A percentile compares a stretch with the other conserved stretches of the same genome.
These are phyloP conservation scores for Phlebiopsis flavidoalba DNA, from an alignment of 768 basidiomycete genomes.

Conservation along the genomic window DNA sequence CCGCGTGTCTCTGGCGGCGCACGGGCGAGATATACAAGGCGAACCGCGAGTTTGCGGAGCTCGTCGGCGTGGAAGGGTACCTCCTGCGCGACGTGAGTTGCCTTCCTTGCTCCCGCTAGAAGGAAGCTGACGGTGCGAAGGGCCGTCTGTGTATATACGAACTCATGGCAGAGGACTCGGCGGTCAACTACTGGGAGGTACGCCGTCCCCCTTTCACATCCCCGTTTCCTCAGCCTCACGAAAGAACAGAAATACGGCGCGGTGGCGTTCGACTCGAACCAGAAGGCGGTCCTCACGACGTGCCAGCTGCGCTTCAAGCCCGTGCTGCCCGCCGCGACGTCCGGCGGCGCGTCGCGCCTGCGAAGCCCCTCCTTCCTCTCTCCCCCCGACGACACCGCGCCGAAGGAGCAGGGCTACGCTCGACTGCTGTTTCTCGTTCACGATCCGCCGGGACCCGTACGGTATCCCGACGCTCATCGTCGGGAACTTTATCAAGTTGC, in stretches of 20 bases:
- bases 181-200: slow-evolving; percentile 97
- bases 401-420: slow-evolving; percentile 69
- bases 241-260: slow-evolving; percentile 94
- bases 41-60: slow-evolving; percentile 90
- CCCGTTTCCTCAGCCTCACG: background rate
- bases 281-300: slow-evolving; percentile 90
- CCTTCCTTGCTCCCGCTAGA: background rate
- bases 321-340: slow-evolving; percentile 41
- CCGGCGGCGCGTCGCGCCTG: slow-evolving; percentile 28
- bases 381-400: slow-evolving; percentile 12
- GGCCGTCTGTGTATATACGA: slow-evolving; percentile 96
- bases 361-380: slow-evolving; percentile 7
- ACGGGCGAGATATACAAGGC: slow-evolving; percentile 99
- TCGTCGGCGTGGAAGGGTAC: slow-evolving; percentile 82
- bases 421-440: slow-evolving; percentile 90
- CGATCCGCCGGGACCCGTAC: slow-evolving; percentile 78
- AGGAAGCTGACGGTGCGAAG: slow-evolving; percentile 27
- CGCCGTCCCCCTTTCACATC: slow-evolving; percentile 14
- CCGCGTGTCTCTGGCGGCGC: slow-evolving; percentile 92
- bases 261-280: slow-evolving; percentile 86
- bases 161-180: slow-evolving; percentile 95
- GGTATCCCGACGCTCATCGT: slow-evolving; percentile 90
- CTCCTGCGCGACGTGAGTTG: slow-evolving; percentile 78
- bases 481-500: slow-evolving; percentile 78
- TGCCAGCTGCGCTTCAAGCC: slow-evolving; percentile 85